phyloP scores from a whole-genome alignment of 2,329 filamentous ascomycete species.

The Aspergillus caelatus region DNA sequence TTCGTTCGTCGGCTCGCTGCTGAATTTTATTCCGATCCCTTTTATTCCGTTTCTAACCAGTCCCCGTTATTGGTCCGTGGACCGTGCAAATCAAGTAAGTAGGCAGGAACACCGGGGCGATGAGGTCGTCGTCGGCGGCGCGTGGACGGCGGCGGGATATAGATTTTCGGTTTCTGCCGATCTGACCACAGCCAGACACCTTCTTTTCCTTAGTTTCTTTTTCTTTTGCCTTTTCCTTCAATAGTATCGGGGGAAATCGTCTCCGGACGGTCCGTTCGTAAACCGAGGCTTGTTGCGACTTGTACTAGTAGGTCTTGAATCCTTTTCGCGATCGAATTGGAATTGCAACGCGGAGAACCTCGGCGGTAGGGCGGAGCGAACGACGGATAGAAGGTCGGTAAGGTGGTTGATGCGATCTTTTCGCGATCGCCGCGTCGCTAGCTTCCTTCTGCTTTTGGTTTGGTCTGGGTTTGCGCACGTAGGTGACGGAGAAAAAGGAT shows the following conservation, averaged over 20 bases:
- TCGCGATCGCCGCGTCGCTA: background rate
- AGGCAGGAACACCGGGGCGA: background rate
- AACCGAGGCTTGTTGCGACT: background rate
- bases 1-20: background rate
- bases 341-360: background rate
- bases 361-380: background rate
- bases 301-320: background rate
- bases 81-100: background rate
- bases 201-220: background rate
- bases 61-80: background rate
- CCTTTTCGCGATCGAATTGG: background rate
- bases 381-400: background rate
- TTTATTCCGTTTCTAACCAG: background rate
- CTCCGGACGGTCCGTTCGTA: background rate
- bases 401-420: background rate
- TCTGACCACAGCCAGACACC: background rate
- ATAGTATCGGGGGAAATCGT: background rate
- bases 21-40: background rate
- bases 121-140: background rate
- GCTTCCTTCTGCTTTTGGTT: background rate
- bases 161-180: background rate
- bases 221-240: background rate
- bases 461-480: background rate
- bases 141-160: constrained; percentile 1
- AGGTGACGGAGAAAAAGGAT: background rate